These are phyloP conservation scores for Filobasidium wieringae DNA, from an alignment of 768 basidiomycete genomes.

Conservation along the genomic window DNA sequence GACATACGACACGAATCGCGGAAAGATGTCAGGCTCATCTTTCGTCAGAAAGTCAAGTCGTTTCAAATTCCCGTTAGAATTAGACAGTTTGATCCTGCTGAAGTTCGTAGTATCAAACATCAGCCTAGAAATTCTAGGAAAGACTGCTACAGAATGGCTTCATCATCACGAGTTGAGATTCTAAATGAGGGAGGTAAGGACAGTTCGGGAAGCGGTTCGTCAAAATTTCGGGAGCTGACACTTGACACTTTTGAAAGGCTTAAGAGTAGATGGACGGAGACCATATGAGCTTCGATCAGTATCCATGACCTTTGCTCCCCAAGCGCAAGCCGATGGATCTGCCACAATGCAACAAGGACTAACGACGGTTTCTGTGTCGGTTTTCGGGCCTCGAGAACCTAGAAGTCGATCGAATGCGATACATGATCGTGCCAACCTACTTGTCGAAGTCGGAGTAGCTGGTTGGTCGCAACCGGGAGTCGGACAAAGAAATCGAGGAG, in stretches of 20 bases:
- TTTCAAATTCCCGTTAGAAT: too few species aligned
- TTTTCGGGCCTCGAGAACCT: constrained; percentile 86
- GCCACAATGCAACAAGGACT: constrained; percentile 76
- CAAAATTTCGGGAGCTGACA: not conserved
- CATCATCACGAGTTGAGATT: constrained; percentile 31
- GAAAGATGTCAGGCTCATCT: too few species aligned
- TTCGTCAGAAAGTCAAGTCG: too few species aligned
- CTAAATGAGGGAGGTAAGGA: constrained; percentile 34
- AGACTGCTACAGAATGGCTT: constrained; percentile 7
- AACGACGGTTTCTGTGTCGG: constrained; percentile 73
- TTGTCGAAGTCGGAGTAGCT: constrained; percentile 76
- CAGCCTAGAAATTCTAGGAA: too few species aligned
- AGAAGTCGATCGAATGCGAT: constrained; percentile 35
- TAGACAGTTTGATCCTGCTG: too few species aligned
- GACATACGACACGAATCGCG: too few species aligned
- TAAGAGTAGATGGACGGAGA: constrained; percentile 83
- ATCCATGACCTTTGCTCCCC: constrained; percentile 59
- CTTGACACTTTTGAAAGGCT: constrained; percentile 31
- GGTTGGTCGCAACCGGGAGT: constrained; percentile 70
- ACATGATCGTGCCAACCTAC: constrained; percentile 78
- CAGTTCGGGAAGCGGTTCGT: not conserved
- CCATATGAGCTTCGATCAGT: constrained; percentile 82
- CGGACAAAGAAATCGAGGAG: constrained; percentile 61
- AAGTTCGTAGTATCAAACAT: too few species aligned
- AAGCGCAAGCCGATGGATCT: constrained; percentile 69